Conservation (phyloP, 2,329 filamentous ascomycete species). For the Microdochium paspali region DNA sequence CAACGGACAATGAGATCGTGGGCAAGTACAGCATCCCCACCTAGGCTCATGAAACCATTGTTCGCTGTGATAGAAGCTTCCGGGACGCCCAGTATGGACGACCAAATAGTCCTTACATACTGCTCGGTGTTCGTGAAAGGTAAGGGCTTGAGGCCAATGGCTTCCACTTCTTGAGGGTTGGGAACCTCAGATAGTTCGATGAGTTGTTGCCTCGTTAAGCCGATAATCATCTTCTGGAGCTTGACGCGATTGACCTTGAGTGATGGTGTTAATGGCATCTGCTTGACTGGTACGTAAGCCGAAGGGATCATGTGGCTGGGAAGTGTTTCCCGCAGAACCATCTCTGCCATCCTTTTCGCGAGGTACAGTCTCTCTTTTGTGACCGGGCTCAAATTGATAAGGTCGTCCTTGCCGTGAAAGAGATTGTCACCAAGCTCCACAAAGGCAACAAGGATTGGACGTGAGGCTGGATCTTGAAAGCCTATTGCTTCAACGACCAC, state of each 20-base stretch:
- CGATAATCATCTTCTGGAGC: constrained; percentile 33
- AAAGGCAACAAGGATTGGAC: constrained; percentile 35
- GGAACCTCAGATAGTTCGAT: constrained; percentile 27
- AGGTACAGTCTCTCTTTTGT: constrained; percentile 33
- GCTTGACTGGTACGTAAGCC: constrained; percentile 36
- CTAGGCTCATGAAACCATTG: constrained; percentile 34
- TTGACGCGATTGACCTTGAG: constrained; percentile 40
- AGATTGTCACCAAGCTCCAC: constrained; percentile 34
- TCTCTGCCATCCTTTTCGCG: constrained; percentile 32
- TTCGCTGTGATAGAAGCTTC: constrained; percentile 28
- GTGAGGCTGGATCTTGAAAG: constrained; percentile 28
- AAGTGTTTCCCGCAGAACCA: constrained; percentile 26
- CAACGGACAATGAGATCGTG: constrained; percentile 33
- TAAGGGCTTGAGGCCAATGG: constrained; percentile 30
- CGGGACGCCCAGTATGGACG: constrained; percentile 28
- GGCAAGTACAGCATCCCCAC: constrained; percentile 35
- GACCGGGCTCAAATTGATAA: constrained; percentile 25
- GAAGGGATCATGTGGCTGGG: constrained; percentile 33
- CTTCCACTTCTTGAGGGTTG: constrained; percentile 24
- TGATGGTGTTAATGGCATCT: constrained; percentile 37
- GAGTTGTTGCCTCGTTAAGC: constrained; percentile 32
- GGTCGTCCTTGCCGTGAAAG: constrained; percentile 25
- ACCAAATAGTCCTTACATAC: constrained; percentile 37
- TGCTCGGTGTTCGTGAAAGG: constrained; percentile 38
- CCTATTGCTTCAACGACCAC: constrained; percentile 37